Conservation (phyloP, 2,329 filamentous ascomycete genomes). For the Thermomyces lanuginosus region DNA sequence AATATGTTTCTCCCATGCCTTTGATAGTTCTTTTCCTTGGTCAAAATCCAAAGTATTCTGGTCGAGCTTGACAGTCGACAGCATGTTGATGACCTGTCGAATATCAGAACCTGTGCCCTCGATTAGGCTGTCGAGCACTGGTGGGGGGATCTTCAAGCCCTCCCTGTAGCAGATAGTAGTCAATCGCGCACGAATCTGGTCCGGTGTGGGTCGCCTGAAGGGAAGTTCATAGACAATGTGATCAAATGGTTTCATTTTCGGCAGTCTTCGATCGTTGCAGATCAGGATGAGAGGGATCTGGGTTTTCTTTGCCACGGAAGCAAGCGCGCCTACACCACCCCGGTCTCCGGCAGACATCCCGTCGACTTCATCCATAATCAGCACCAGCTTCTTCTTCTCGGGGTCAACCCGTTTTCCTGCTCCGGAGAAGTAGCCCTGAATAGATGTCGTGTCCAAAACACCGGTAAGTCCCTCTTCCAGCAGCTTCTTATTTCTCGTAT, state of each 20-base stretch:
- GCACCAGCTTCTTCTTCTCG: constrained; percentile 77
- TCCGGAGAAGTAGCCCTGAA: constrained; percentile 77
- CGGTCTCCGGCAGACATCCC: constrained; percentile 97
- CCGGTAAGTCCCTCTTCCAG: constrained; percentile 79
- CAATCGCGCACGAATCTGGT: constrained; percentile 79
- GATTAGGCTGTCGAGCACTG: constrained; percentile 81
- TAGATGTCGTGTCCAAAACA: constrained; percentile 81
- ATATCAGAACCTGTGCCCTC: constrained; percentile 94
- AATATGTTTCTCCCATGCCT: constrained; percentile 96
- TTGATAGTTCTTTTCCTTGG: constrained; percentile 82
- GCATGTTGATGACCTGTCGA: constrained; percentile 96
- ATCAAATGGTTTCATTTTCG: constrained; percentile 98
- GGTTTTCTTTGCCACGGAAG: constrained; percentile 88
- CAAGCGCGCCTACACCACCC: constrained; percentile 84
- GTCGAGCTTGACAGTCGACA: constrained; percentile 83
- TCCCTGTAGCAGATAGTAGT: constrained; percentile 92
- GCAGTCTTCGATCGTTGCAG: constrained; percentile 82
- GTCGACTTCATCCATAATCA: constrained; percentile 98
- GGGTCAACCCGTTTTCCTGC: constrained; percentile 65
- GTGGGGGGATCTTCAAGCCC: constrained; percentile 64
- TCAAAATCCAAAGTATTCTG: constrained; percentile 65
- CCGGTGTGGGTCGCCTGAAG: constrained; percentile 77
- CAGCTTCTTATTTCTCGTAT: constrained; percentile 87
- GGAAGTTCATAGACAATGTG: constrained; percentile 66
- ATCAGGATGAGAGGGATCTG: constrained; percentile 91